These are phyloP conservation scores for Pseudovirgaria hyperparasitica DNA, from an alignment of 2,329 filamentous ascomycete species.

Conservation along the genomic window DNA sequence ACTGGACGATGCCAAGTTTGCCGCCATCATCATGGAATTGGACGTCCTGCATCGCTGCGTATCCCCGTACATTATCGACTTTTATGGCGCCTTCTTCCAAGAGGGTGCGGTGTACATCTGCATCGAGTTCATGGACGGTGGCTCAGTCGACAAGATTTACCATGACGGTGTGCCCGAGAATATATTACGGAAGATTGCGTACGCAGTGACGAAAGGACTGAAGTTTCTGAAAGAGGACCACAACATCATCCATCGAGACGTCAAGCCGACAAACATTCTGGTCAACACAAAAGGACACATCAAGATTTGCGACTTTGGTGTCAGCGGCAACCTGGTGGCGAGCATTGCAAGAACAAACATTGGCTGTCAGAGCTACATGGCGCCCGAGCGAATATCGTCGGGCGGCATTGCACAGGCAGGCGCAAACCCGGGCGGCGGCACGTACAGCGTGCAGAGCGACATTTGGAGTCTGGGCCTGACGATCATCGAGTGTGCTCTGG, in stretches of 20 bases:
- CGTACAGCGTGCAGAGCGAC: slow-evolving; percentile 95
- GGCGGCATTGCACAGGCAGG: slow-evolving; percentile 64
- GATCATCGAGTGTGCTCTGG: slow-evolving; percentile 91
- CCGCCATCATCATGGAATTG: slow-evolving; percentile 93
- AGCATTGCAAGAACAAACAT: slow-evolving; percentile 99
- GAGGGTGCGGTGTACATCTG: slow-evolving; percentile 98
- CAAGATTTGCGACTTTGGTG: slow-evolving; percentile 98
- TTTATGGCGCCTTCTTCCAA: slow-evolving; percentile 97
- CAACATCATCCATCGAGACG: slow-evolving; percentile 97
- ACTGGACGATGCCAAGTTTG: slow-evolving; percentile 91
- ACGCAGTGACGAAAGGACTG: slow-evolving; percentile 79
- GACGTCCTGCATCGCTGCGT: slow-evolving; percentile 91
- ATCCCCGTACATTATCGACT: slow-evolving; percentile 95
- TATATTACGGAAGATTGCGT: slow-evolving; percentile 78
- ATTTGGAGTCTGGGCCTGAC: slow-evolving; percentile 94
- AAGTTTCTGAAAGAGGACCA: slow-evolving; percentile 94
- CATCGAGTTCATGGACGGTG: slow-evolving; percentile 98
- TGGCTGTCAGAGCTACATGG: slow-evolving; percentile 98
- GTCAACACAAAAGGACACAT: slow-evolving; percentile 81
- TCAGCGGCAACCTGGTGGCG: slow-evolving; percentile 89
- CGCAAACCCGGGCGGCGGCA: slow-evolving; percentile 58
- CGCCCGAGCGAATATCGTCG: slow-evolving; percentile 85
- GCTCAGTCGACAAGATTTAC: slow-evolving; percentile 94
- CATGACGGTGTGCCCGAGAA: slow-evolving; percentile 78
- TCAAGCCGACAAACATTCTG: slow-evolving; percentile 98